These are phyloP conservation scores for Cladorrhinum samala DNA, from an alignment of 495 filamentous ascomycete genomes.

Conservation along the genomic window DNA sequence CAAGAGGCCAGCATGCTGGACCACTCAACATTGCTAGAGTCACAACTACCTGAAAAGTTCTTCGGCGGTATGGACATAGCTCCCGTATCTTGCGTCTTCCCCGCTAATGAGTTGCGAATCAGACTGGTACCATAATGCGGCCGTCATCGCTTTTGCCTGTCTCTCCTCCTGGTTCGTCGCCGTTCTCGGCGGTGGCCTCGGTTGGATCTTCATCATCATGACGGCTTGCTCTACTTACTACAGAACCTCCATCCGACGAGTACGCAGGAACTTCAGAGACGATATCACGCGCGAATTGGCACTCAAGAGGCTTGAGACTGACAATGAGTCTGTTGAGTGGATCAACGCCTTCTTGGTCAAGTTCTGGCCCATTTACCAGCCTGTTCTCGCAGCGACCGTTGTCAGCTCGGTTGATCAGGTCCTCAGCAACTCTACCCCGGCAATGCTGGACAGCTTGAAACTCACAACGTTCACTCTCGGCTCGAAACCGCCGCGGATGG, in stretches of 20 bases:
- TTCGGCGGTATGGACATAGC: slow-evolving; percentile 63
- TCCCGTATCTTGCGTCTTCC: background rate
- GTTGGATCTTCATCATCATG: slow-evolving; percentile 91
- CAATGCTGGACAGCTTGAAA: slow-evolving; percentile 87
- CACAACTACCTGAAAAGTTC: slow-evolving; percentile 78
- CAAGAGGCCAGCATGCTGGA: slow-evolving; percentile 67
- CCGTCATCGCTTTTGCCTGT: slow-evolving; percentile 85
- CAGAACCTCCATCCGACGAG: slow-evolving; percentile 86
- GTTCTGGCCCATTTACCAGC: slow-evolving; percentile 98
- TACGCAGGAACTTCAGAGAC: slow-evolving; percentile 93
- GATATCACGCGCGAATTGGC: slow-evolving; percentile 90
- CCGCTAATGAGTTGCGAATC: background rate
- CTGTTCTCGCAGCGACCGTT: slow-evolving; percentile 84
- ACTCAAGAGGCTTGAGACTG: slow-evolving; percentile 81
- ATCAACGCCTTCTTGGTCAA: slow-evolving; percentile 98
- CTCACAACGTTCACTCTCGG: slow-evolving; percentile 89
- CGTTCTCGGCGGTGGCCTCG: slow-evolving; percentile 81
- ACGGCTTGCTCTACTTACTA: slow-evolving; percentile 91
- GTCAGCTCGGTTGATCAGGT: slow-evolving; percentile 94
- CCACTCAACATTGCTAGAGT: slow-evolving; percentile 82
- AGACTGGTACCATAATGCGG: slow-evolving; percentile 99
- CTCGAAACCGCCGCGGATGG: slow-evolving; percentile 89
- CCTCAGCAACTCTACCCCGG: slow-evolving; percentile 80
- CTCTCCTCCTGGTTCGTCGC: slow-evolving; percentile 86
- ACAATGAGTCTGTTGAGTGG: slow-evolving; percentile 93